Evolutionary conservation across 75 land plant genomes (phyloP), one percentile per base, ranked within the genome.

Genomic region (Pseudotsuga menziesii): DNA sequence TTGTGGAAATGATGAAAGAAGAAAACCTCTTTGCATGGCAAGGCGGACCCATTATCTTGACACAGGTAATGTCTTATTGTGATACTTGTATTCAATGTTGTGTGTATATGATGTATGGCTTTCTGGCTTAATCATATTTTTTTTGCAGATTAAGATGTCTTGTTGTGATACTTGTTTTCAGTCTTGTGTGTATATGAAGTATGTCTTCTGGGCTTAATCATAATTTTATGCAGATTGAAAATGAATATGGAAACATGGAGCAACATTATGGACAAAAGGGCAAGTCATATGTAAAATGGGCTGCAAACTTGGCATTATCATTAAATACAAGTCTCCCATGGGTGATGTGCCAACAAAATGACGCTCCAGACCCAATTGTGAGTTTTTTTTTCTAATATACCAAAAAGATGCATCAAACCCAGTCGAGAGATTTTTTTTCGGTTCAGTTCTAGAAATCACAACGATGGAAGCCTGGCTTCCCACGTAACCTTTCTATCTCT

Each of bases 11-110:
- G 90, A 56, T 85, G 66, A 91, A 86, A 35, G 12, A 80, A 26
- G 89, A 88, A 56, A 83, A 78, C 19, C 82, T 90, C 5, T 87
- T 85, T 61, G 88, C 89, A 48, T 78, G 85, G 62, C 97, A 94
- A 81, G 97, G 97, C 25, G 95, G 98, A 8, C 91, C 91, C 16
- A 92, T 94, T 67, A 94, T 94, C 55, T 62, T 94, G 32, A 80
- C 89, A 32, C 97, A 94, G 88, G 95, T 90, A 57, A 9, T 56
- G 15, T 63, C 41, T 32, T 19, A 5, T 64, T 77, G 8, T 26
- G 6, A 58, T 76, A 29, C n/a, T 25, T 64, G 22, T 66, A 17
- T 63, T n/a, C 13, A 69, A 3, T 29, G n/a, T 27, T 57, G 4
- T 6, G 3, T 22, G 4, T 6, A 0, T 22, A 11, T 5, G 8